Base-by-base conservation (phyloP, 192 early-diverging fungal species). In the Gryganskiella cystojenkinii region DNA sequence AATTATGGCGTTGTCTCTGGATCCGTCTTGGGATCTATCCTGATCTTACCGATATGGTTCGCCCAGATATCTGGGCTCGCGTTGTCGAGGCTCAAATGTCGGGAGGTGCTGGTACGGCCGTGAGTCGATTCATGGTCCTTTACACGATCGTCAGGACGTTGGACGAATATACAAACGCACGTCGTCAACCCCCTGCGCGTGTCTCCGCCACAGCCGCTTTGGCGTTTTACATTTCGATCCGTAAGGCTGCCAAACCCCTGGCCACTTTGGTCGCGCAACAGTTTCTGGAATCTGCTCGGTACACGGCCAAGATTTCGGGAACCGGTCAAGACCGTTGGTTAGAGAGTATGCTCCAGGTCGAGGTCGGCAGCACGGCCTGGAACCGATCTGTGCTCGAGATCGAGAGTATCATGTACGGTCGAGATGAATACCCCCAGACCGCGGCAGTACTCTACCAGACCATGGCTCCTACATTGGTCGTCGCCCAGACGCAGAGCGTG, bases 51-150 rank as follows among this genome's bases (percentile, higher is more conserved):
- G 74, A 78, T 50, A 68, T 78, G 74, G 67, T 69, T n/a, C 74
- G 74, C 3, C 74, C 74, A 7, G 74, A 78, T 59, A 78, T 78
- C 49, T 78, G 74, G 74, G 74, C 74, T 28, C 74, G 74, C 20
- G 61, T 69, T 11, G 74, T 78, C 1, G 74, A 78, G 25, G 66
- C 61, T 27, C 74, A 78, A 31, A 64, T 78, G 65, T 78, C 74
- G 6, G 74, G 74, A 13, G 74, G 74, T 17, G 74, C 74, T 8
- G 67, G 66, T 15, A 33, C 67, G 3, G 63, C 66, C 10, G 67
- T 53, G 20, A 78, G 74, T 27, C 66, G 74, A 19, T 78, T 78
- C 56, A 78, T 78, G 74, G 40, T 78, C 19, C 45, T 78, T 15
- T 78, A 69, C 25, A 78, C 74, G 5, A 78, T 69, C 34, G 74